Base-by-base conservation (phyloP, 139 green algal species). In the Volvox reticuliferus region DNA sequence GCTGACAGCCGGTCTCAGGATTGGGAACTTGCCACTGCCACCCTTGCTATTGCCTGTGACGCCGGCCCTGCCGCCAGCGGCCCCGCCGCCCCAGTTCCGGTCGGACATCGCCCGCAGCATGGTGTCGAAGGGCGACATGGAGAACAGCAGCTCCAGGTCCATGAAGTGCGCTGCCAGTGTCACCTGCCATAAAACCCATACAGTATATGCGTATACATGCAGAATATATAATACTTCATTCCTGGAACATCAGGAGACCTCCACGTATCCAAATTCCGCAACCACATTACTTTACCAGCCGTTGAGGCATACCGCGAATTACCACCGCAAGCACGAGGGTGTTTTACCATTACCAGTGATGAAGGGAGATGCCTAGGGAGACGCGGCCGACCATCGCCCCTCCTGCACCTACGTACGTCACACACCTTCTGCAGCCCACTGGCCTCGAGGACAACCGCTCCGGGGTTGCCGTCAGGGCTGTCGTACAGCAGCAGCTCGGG, bases 71-170 rank as follows among this genome's bases (percentile, higher is more conserved):
- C 65, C 24, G 65, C 65, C 24, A 28, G 65, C 65, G 21, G 12
- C 65, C 24, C 2, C 65, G 62, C 17, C 62, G 6, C 65, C 65
- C 65, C 21, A 73, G 65, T 28, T 73, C 21, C 24, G 65, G 65
- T 73, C 24, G 65, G 65, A 73, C 21, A 73, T 73, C 21, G 44
- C 5, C 44, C 44, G 84, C 36, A 75, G 44, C 1, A 28, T 68
- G 28, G 50, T 12, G 44, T 79, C 86, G 37, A 90, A 90, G 73
- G 86, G 86, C 5, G 55, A 62, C 26, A 50, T 75, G 5, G 86
- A 90, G 86, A 90, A 90, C 12, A 85, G 86, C 37, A 90, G 86
- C 86, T 90, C 86, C 69, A 68, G 44, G 19, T 90, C 86, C 86
- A 90, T 84, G 16, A 84, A 62, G 32, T 90, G 80, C 26, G 73